These are phyloP conservation scores for Saccharomyces kudriavzevii DNA, from an alignment of 805 yeast genomes.

Conservation along the genomic window DNA sequence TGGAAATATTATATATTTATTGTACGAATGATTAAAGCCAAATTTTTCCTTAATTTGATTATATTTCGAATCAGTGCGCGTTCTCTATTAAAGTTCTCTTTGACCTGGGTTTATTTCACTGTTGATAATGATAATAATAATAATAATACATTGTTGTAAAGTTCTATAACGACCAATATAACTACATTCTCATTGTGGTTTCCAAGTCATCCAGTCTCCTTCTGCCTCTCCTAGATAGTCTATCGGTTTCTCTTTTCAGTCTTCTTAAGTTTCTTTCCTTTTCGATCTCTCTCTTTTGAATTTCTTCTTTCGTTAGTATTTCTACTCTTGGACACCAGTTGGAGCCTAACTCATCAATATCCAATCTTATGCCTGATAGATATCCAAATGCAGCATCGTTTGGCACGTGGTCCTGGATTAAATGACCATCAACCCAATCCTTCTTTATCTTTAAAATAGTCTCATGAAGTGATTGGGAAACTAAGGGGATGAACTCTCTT, in stretches of 20 bases:
- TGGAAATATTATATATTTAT: neutral
- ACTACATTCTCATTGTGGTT: slow-evolving; percentile 24
- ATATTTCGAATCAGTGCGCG: neutral
- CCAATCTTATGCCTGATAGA: slow-evolving; percentile 62
- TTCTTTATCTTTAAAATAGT: slow-evolving; percentile 64
- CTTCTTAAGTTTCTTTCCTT: slow-evolving; percentile 87
- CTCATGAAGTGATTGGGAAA: slow-evolving; percentile 81
- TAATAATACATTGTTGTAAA: neutral
- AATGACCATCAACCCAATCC: slow-evolving; percentile 68
- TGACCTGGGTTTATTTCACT: neutral
- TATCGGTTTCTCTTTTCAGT: slow-evolving; percentile 79
- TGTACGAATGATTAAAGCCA: neutral
- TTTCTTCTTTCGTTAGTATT: slow-evolving; percentile 80
- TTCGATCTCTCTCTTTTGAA: slow-evolving; percentile 90
- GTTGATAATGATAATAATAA: neutral
- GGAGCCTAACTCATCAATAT: slow-evolving; percentile 68
- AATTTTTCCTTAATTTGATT: neutral
- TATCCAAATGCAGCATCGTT: slow-evolving; percentile 56
- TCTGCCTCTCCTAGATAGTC: slow-evolving; percentile 34
- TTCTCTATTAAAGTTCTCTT: neutral
- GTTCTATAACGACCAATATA: neutral
- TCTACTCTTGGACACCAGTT: slow-evolving; percentile 86
- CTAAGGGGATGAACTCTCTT: slow-evolving; percentile 82
- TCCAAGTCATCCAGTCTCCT: slow-evolving; percentile 47
- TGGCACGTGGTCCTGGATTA: slow-evolving; percentile 38